Evolutionary conservation across 2,329 filamentous ascomycete species (phyloP), one percentile per base, ranked within the genome.

Genomic region (Xylaria hypoxylon): DNA sequence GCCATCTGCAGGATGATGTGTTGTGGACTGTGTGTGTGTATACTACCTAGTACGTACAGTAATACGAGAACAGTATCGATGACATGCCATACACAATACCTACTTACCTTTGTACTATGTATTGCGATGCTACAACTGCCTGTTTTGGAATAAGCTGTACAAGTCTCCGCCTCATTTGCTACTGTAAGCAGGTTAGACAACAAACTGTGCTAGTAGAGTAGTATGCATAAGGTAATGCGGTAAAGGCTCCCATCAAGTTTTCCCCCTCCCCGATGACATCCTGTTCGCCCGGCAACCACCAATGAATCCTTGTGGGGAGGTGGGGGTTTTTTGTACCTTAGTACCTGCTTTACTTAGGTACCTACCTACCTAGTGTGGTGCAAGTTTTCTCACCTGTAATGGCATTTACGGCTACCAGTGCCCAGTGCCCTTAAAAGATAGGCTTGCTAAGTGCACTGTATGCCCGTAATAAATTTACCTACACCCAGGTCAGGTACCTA

Each of bases 201-300:
- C n/a, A n/a, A n/a, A n/a, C n/a, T n/a, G n/a, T n/a, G n/a, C n/a
- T n/a, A n/a, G n/a, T n/a, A n/a, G n/a, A n/a, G n/a, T n/a, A n/a
- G n/a, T 35, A 35, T 35, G 10, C 33, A 35, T 8, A 7, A 35
- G 10, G 7, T 35, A 38, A 38, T 13, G 4, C 35, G 4, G 35
- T 11, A 38, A 13, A 13, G 28, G 45, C 17, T 15, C 17, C 11
- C 13, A 31, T 19, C 19, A 47, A 47, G 19, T 47, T 11, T 10
- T 15, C 31, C 10, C 24, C n/a, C 31, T 26, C 6, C 47, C 19
- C 10, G 6, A 42, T 3, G 45, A 51, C 48, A 64, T 52, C 35
- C 19, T 71, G 67, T 70, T 71, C 68, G 69, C 69, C 65, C 64
- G 52, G 69, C 69, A 71, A 71, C 69, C 63, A 58, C 50, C 55